A percentile compares a stretch with the other conserved stretches of the same genome.
Evolutionary conservation across 2,329 filamentous ascomycete genomes (phyloP).

Genomic region (Botrytis deweyae): DNA sequence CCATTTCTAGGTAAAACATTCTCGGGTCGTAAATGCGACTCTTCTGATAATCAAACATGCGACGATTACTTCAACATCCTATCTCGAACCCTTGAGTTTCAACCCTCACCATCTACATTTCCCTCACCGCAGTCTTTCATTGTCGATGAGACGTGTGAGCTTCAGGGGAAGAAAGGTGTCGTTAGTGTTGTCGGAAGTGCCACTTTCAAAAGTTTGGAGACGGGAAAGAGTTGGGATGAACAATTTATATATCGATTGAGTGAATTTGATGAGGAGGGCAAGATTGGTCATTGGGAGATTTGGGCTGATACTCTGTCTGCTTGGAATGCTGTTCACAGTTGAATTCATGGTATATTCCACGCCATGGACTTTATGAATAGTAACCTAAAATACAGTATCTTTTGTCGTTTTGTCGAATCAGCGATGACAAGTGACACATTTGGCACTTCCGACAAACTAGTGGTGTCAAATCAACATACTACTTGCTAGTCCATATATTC

Average conservation of each 20-base stretch:
- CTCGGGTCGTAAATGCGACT: conserved; percentile 20
- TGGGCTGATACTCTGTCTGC: conserved; percentile 47
- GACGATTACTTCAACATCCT: conserved; percentile 43
- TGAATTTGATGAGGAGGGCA: conserved; percentile 42
- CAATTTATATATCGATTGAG: conserved; percentile 44
- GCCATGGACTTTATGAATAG: neutral
- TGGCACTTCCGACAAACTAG: neutral
- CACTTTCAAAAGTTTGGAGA: conserved; percentile 41
- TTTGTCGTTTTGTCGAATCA: neutral
- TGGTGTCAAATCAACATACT: neutral
- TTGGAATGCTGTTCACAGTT: conserved; percentile 41
- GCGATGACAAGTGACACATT: neutral
- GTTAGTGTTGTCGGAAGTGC: conserved; percentile 42
- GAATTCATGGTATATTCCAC: neutral
- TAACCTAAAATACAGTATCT: neutral
- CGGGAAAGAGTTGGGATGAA: conserved; percentile 44
- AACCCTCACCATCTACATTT: conserved; percentile 14
- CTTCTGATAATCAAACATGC: conserved; percentile 35
- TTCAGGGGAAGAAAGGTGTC: conserved; percentile 27
- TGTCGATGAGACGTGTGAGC: conserved; percentile 39
- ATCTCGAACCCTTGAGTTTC: conserved; percentile 33
- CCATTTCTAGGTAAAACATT: conserved; percentile 45
- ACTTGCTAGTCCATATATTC: neutral
- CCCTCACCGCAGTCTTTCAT: conserved; percentile 24
- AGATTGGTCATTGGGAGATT: conserved; percentile 46